Percentiles rank a stretch among this genome's conserved stretches.
These are phyloP conservation scores for Ceratocystis eucalypticola DNA, from an alignment of 2,329 filamentous ascomycete species.

Conservation along the genomic window DNA sequence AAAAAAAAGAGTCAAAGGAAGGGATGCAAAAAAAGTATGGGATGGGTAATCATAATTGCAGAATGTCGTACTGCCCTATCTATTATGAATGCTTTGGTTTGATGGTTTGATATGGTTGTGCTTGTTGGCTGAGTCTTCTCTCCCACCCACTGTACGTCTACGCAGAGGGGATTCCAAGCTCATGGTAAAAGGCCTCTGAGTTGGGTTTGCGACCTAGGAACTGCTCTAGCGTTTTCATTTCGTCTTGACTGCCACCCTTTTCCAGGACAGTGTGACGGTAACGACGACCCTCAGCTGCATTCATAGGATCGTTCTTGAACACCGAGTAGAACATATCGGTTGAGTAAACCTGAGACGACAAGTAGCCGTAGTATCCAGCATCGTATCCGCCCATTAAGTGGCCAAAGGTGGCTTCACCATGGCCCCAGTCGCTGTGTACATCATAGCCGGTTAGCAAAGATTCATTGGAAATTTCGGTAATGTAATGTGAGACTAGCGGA, in stretches of 20 bases:
- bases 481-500: background rate
- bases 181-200: conserved; percentile 66
- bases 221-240: conserved; percentile 66
- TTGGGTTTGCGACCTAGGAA: conserved; percentile 66
- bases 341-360: conserved; percentile 66
- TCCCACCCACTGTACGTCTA: background rate
- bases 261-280: conserved; percentile 70
- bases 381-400: conserved; percentile 77
- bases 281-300: conserved; percentile 55
- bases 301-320: conserved; percentile 68
- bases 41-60: background rate
- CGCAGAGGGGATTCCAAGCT: conserved; percentile 41
- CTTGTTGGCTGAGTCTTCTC: background rate
- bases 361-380: conserved; percentile 67
- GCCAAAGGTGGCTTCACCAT: conserved; percentile 68
- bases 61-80: background rate
- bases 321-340: conserved; percentile 76
- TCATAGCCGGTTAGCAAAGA: conserved; percentile 6
- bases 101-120: background rate
- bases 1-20: background rate
- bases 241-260: conserved; percentile 63
- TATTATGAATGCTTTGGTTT: background rate
- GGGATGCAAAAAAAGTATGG: background rate
- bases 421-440: conserved; percentile 48
- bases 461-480: background rate